phyloP scores from a whole-genome alignment of 225 moss, liverwort and hornwort genomes.

The Physcomitrellopsis africana region DNA sequence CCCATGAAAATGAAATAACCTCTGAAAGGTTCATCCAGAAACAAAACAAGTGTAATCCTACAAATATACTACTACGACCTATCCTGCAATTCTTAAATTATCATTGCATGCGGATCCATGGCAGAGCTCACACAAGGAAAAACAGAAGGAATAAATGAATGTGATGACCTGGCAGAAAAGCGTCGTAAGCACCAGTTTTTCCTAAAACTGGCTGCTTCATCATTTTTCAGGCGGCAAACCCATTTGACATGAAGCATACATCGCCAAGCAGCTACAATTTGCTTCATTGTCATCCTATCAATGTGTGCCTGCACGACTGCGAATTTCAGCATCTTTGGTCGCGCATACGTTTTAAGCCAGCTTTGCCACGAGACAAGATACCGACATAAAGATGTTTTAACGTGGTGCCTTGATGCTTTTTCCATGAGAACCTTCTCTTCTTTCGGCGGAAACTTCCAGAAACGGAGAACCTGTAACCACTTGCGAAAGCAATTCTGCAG shows the following conservation, averaged over 20 bases:
- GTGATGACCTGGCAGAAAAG: slow-evolving; percentile 66
- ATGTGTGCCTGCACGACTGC: slow-evolving; percentile 84
- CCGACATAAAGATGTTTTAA: slow-evolving; percentile 41
- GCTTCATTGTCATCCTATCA: slow-evolving; percentile 85
- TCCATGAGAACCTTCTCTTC: slow-evolving; percentile 70
- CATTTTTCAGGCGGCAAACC: slow-evolving; percentile 84
- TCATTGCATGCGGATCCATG: slow-evolving; percentile 18
- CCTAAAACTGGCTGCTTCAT: slow-evolving; percentile 67
- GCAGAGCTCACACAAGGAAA: not conserved
- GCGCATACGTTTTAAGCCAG: slow-evolving; percentile 76
- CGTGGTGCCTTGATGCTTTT: slow-evolving; percentile 61
- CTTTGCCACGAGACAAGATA: slow-evolving; percentile 65
- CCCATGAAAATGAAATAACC: not conserved
- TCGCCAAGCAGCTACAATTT: slow-evolving; percentile 82
- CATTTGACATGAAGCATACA: slow-evolving; percentile 81
- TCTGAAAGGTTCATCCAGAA: not conserved
- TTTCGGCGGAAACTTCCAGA: slow-evolving; percentile 56
- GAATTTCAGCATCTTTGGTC: slow-evolving; percentile 79
- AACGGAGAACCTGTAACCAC: slow-evolving; percentile 58
- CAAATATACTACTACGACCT: not conserved
- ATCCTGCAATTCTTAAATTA: not conserved
- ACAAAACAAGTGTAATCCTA: slow-evolving; percentile 2
- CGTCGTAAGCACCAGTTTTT: slow-evolving; percentile 64
- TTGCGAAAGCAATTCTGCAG: slow-evolving; percentile 43
- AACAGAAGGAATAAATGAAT: slow-evolving; percentile 9